These are phyloP conservation scores for Ustilago esculenta DNA, from an alignment of 1,284 basidiomycete genomes.

Conservation along the genomic window DNA sequence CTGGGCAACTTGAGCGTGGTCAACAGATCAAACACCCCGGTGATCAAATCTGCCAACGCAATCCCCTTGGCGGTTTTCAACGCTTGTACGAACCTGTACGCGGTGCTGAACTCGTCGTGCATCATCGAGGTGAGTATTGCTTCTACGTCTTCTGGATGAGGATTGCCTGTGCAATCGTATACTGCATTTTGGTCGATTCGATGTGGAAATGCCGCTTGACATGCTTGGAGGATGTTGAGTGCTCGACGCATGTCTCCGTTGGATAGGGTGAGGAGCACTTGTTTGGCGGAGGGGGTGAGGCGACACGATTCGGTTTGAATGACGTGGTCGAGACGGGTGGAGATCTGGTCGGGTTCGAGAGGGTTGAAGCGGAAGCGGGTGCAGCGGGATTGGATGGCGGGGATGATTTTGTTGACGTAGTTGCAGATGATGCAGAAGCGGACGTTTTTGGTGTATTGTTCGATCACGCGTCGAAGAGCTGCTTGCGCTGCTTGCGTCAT, in stretches of 20 bases:
- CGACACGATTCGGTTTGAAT: conserved; percentile 87
- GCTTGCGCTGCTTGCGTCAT: conserved; percentile 99
- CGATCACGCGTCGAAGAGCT: conserved; percentile 93
- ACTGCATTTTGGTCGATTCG: conserved; percentile 85
- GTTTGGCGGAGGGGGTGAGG: conserved; percentile 83
- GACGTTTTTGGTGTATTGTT: conserved; percentile 98
- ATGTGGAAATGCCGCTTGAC: conserved; percentile 89
- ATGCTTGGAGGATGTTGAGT: conserved; percentile 94
- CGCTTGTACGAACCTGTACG: conserved; percentile 83
- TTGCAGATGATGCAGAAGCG: conserved; percentile 99
- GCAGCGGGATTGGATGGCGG: conserved; percentile 97
- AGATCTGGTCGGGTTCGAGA: conserved; percentile 83
- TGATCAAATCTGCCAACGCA: conserved; percentile 93
- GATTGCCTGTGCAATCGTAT: conserved; percentile 95
- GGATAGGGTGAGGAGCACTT: conserved; percentile 88
- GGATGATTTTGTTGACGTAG: conserved; percentile 99
- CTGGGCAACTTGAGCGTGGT: conserved; percentile 85
- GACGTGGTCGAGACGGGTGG: conserved; percentile 81
- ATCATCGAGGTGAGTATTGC: conserved; percentile 95
- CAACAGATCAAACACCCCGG: conserved; percentile 89
- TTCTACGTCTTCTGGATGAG: conserved; percentile 92
- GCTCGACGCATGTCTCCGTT: conserved; percentile 98
- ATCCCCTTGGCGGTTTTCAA: conserved; percentile 92
- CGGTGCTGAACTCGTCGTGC: conserved; percentile 92
- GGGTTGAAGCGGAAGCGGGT: conserved; percentile 96